These are phyloP conservation scores for Clitopilus hobsonii DNA, from an alignment of 768 basidiomycete genomes.

Conservation along the genomic window DNA sequence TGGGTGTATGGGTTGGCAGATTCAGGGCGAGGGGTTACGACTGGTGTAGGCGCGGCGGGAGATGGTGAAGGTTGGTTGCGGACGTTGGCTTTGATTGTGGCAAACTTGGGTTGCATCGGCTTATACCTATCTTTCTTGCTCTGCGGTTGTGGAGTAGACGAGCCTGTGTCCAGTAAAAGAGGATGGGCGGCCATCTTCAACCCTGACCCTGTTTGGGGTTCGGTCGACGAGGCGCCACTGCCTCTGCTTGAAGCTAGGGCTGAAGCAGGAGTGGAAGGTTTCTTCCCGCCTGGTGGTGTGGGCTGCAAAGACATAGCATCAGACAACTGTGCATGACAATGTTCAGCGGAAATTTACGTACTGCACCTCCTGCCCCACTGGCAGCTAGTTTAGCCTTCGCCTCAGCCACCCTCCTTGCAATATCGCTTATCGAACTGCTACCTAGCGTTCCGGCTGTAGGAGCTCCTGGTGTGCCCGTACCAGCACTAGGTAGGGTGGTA, in stretches of 20 bases:
- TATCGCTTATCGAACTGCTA: conserved; percentile 49
- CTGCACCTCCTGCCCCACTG: neutral
- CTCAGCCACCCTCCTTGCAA: conserved; percentile 73
- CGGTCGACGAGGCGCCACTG: conserved; percentile 36
- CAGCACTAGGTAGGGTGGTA: conserved; percentile 23
- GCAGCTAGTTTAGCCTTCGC: conserved; percentile 50
- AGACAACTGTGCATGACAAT: neutral
- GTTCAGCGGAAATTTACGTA: neutral
- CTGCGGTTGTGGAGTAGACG: conserved; percentile 46
- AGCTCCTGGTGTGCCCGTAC: conserved; percentile 28
- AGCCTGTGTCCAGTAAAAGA: conserved; percentile 68
- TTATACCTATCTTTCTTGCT: conserved; percentile 92
- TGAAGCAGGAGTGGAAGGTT: conserved; percentile 11
- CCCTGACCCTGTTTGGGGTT: conserved; percentile 76
- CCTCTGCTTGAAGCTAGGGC: neutral
- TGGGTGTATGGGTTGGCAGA: conserved; percentile 76
- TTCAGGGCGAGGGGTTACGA: conserved; percentile 30
- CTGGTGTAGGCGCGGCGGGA: conserved; percentile 37
- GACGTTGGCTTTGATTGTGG: conserved; percentile 87
- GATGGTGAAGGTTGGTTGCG: conserved; percentile 70
- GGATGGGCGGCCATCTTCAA: conserved; percentile 92
- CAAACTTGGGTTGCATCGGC: conserved; percentile 99
- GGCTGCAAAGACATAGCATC: conserved; percentile 29
- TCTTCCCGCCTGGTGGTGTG: conserved; percentile 48
- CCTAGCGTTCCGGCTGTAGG: conserved; percentile 37